phyloP scores from a whole-genome alignment of 371 early-diverging fungal genomes.

The Apophysomyces trapeziformis region DNA sequence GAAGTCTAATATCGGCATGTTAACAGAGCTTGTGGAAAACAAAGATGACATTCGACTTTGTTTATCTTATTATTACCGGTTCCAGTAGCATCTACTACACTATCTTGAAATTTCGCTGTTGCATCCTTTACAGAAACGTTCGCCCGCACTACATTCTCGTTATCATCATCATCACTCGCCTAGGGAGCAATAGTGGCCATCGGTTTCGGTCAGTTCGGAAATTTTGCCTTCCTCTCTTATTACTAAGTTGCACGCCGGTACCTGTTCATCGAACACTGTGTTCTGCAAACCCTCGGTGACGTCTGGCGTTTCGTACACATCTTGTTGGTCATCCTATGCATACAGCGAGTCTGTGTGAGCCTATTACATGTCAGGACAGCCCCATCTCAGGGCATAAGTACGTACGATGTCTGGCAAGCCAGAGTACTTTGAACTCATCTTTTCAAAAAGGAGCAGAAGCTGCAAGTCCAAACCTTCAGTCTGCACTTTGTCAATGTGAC shows the following conservation, averaged over 20 bases:
- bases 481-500: background rate
- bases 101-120: slow-evolving; percentile 56
- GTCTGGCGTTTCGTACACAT: slow-evolving; percentile 88
- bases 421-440: slow-evolving; percentile 70
- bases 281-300: slow-evolving; percentile 41
- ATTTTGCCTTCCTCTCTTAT: no score
- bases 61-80: slow-evolving; percentile 34
- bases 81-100: slow-evolving; percentile 48
- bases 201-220: no score
- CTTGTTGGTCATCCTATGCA: slow-evolving; percentile 75
- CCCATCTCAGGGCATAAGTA: background rate
- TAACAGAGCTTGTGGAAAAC: background rate
- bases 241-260: slow-evolving; percentile 19
- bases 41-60: background rate
- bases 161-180: slow-evolving; percentile 65
- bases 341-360: background rate
- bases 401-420: slow-evolving; percentile 72
- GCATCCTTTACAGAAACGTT: slow-evolving; percentile 66
- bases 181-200: slow-evolving; percentile 7
- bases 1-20: slow-evolving; percentile 48
- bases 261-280: slow-evolving; percentile 58
- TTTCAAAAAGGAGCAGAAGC: background rate
- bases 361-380: background rate
- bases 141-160: slow-evolving; percentile 61
- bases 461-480: background rate